phyloP scores from a whole-genome alignment of 176 grass and related monocot species.

The Tillandsia leiboldiana region DNA sequence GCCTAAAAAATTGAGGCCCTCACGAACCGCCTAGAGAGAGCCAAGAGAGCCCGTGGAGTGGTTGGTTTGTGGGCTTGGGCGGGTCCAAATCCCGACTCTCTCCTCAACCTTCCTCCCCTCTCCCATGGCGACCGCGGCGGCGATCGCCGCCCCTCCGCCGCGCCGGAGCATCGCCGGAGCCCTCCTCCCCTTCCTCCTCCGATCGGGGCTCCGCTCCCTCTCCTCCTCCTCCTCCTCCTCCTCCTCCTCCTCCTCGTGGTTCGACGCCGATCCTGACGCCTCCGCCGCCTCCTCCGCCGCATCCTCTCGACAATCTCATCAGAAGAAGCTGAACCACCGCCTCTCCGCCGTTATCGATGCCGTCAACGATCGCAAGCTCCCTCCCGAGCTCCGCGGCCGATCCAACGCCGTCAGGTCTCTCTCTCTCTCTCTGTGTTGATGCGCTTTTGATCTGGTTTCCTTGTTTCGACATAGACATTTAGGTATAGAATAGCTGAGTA shows the following conservation, averaged over 20 bases:
- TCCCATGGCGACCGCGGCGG: constrained; percentile 4
- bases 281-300: constrained; percentile 17
- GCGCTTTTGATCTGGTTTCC: neutral
- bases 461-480: neutral
- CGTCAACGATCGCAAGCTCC: constrained; percentile 70
- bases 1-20: too few relatives aligned
- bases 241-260: constrained; percentile 5
- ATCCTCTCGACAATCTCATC: constrained; percentile 11
- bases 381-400: constrained; percentile 49
- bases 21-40: too few relatives aligned
- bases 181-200: neutral
- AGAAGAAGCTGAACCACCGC: constrained; percentile 40
- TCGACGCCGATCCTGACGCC: neutral
- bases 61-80: too few relatives aligned
- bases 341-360: constrained; percentile 53
- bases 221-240: constrained; percentile 31
- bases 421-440: neutral
- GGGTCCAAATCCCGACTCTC: neutral
- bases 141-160: neutral
- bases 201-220: neutral
- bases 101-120: neutral
- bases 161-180: neutral
- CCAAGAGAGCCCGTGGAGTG: too few relatives aligned
- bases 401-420: constrained; percentile 57
- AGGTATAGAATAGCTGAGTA: neutral